These are phyloP conservation scores for Aspergillus sp. DNA, from an alignment of 2,329 filamentous ascomycete genomes.

Conservation along the genomic window DNA sequence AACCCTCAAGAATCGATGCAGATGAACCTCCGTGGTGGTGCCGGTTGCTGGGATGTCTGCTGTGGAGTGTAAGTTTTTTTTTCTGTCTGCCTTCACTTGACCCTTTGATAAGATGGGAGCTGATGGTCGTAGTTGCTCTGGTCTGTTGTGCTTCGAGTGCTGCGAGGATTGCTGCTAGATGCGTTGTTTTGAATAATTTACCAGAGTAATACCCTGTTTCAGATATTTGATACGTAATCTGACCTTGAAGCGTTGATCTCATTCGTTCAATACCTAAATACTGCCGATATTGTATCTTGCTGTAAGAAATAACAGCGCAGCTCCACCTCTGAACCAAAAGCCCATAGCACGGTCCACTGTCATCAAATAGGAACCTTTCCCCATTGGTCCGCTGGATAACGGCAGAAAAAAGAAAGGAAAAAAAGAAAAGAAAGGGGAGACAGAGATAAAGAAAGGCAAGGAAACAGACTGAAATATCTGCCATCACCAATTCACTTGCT, in stretches of 20 bases:
- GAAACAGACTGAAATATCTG: neutral
- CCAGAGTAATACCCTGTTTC: neutral
- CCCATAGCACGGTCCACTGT: neutral
- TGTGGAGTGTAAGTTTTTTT: constrained; percentile 22
- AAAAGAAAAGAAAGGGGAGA: neutral
- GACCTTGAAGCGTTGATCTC: neutral
- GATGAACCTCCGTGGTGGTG: constrained; percentile 25
- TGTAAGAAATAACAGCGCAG: too few relatives aligned
- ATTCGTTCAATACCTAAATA: neutral
- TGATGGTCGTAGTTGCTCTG: constrained; percentile 16
- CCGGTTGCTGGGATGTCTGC: constrained; percentile 20
- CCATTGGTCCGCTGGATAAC: too few relatives aligned
- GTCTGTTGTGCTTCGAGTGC: constrained; percentile 24
- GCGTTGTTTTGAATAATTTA: neutral
- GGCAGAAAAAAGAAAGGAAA: neutral
- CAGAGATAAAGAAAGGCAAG: neutral
- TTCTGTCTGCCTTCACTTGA: neutral
- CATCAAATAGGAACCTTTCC: too few relatives aligned
- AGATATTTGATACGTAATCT: neutral
- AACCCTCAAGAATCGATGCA: constrained; percentile 8
- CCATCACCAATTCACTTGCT: constrained; percentile 4
- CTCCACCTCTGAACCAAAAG: neutral
- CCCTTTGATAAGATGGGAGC: constrained; percentile 2
- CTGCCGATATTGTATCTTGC: neutral
- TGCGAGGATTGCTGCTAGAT: constrained; percentile 25